Conservation (phyloP, 176 grass and related monocot species). For the Oryza meridionalis region DNA sequence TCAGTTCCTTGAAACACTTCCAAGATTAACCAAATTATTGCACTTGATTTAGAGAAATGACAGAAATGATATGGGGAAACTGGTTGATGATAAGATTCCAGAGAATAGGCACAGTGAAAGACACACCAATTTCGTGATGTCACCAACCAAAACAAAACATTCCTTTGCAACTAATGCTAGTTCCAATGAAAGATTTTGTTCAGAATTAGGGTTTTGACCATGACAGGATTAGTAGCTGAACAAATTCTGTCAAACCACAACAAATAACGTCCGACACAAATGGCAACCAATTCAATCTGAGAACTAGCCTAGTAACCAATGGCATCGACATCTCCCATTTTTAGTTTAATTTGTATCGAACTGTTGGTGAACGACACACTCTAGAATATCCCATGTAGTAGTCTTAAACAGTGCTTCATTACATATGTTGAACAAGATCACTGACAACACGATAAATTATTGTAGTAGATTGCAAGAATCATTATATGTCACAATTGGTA, state of each 20-base stretch:
- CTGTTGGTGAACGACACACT: background rate
- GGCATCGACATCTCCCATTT: background rate
- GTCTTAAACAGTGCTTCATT: no score
- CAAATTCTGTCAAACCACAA: background rate
- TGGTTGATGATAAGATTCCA: background rate
- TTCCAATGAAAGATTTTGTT: background rate
- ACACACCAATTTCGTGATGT: slow-evolving; percentile 14
- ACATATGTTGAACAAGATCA: no score
- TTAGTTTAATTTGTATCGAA: background rate
- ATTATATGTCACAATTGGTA: background rate
- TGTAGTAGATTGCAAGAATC: background rate
- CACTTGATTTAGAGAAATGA: background rate
- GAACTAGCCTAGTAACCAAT: background rate
- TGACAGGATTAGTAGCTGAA: background rate
- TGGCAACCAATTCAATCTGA: background rate
- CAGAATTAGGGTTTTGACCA: background rate
- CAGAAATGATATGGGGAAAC: background rate
- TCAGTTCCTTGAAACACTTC: background rate
- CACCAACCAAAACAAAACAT: slow-evolving; percentile 21
- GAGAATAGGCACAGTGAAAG: background rate
- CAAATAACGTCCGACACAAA: background rate
- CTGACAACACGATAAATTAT: background rate
- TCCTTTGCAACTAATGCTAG: background rate
- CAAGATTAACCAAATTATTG: slow-evolving; percentile 15
- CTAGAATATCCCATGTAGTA: background rate